Base-by-base conservation (phyloP, 805 yeast species). In the Lipomyces yamadae region DNA sequence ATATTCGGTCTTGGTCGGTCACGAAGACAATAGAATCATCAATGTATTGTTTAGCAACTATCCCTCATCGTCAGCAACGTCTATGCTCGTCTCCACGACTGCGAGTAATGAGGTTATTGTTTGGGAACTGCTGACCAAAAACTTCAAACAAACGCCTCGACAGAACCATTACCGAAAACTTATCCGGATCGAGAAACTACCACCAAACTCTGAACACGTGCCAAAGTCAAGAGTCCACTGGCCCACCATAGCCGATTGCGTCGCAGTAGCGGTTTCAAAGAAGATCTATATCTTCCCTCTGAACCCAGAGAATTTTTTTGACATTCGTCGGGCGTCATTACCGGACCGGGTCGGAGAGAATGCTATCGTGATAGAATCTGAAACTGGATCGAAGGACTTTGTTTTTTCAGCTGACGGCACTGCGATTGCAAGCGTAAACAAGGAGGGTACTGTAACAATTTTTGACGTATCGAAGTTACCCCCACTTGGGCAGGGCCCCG, bases 171-270 rank as follows among this genome's bases (percentile, higher is more conserved):
- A 69, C 48, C 64, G 62, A 29, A 68, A 68, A 56, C 61, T 68
- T n/a, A 56, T 68, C 4, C 64, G 70, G 7, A 63, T 68, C 24
- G 71, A 67, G 60, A 68, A 68, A 50, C 58, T 68, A 18, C 69
- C 69, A 11, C 62, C 70, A 10, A 68, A 68, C 30, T 66, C 71
- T 11, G 71, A 63, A 8, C 71, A 68, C 45, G 63, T 68, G 37
- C 71, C 71, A 8, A 64, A 70, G 24, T 59, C 70, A 8, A 39
- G 65, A 4, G 67, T 66, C 33, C 60, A 62, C 30, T 68, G 69
- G 69, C 65, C 70, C 5, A 52, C 67, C 11, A 37, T 56, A 15
- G 63, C 64, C 5, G 61, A 56, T n/a, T 63, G 58, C n/a, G 57
- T 68, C 32, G 71, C 70, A 7, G 59, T 68, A 2, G 52, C 67